Percentiles rank a stretch among this genome's conserved stretches.
These are phyloP conservation scores for Cytidiella melzeri DNA, from an alignment of 768 basidiomycete species.

Conservation along the genomic window DNA sequence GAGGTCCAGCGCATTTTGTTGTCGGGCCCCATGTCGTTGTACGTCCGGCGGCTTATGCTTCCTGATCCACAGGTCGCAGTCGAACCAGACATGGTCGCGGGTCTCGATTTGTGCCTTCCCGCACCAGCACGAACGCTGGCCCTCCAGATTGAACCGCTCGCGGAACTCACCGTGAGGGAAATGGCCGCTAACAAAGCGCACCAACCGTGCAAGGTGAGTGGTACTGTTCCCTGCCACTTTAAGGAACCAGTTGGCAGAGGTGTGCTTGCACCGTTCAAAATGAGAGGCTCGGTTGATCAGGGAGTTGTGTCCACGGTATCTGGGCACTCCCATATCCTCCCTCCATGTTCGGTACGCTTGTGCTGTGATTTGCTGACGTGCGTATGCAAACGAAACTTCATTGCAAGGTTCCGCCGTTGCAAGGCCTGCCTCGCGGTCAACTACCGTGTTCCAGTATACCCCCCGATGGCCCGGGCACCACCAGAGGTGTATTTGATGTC, in stretches of 20 bases:
- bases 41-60: no score
- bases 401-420: not conserved
- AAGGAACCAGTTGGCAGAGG: constrained; percentile 8
- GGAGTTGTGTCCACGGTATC: constrained; percentile 2
- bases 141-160: constrained; percentile 1
- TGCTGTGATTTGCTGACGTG: constrained; percentile 3
- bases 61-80: not conserved
- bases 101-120: not conserved
- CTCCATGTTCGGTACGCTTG: not conserved
- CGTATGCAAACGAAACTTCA: constrained; percentile 3
- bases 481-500: not conserved
- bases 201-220: constrained; percentile 1
- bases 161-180: constrained; percentile 9
- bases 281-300: not conserved
- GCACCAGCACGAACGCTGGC: constrained; percentile 3
- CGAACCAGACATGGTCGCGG: not conserved
- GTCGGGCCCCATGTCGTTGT: no score
- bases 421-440: not conserved
- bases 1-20: no score
- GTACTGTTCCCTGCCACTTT: not conserved
- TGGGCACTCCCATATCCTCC: not conserved
- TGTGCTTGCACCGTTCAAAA: constrained; percentile 5
- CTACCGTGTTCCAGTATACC: constrained; percentile 1
- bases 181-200: constrained; percentile 5
- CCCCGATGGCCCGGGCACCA: constrained; percentile 6